Percentiles rank a stretch among this genome's conserved stretches.
Evolutionary conservation across 495 filamentous ascomycete genomes (phyloP).

Genomic region (Penicillium manginii): DNA sequence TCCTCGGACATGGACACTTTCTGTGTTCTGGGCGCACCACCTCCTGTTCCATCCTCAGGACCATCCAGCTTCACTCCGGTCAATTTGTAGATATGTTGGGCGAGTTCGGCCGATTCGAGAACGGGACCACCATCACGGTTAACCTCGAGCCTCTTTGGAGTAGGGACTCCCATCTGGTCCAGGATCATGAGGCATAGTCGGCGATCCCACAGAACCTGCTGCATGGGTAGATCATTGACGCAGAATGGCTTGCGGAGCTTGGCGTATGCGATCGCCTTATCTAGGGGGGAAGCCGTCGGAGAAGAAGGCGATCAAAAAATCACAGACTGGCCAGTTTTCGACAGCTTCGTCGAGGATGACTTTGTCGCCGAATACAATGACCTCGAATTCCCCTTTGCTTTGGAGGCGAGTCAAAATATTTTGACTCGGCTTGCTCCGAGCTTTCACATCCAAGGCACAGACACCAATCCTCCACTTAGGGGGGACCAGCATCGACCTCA

Average conservation of each 20-base stretch:
- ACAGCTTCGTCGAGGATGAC: conserved; percentile 91
- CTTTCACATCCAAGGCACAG: conserved; percentile 94
- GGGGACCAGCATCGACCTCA: conserved; percentile 35
- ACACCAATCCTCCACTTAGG: conserved; percentile 77
- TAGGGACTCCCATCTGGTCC: conserved; percentile 85
- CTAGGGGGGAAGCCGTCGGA: conserved; percentile 92
- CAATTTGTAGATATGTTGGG: conserved; percentile 73
- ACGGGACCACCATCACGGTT: conserved; percentile 91
- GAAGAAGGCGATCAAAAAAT: conserved; percentile 97
- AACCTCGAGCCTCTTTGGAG: conserved; percentile 87
- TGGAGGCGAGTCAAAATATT: conserved; percentile 94
- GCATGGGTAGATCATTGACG: conserved; percentile 97
- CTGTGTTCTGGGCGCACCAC: conserved; percentile 57
- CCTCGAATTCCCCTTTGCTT: conserved; percentile 89
- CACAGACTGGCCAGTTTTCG: conserved; percentile 67
- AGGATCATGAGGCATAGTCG: conserved; percentile 85
- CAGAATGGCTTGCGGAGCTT: conserved; percentile 91
- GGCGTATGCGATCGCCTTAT: conserved; percentile 95
- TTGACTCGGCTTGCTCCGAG: conserved; percentile 90
- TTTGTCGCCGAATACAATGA: conserved; percentile 97
- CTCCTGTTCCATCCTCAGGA: conserved; percentile 71
- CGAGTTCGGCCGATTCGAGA: conserved; percentile 74
- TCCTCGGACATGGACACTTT: conserved; percentile 83
- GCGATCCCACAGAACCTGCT: conserved; percentile 96
- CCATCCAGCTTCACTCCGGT: conserved; percentile 81